Base-by-base conservation (phyloP, 2,329 filamentous ascomycete species). In the Cordyceps cicadae region DNA sequence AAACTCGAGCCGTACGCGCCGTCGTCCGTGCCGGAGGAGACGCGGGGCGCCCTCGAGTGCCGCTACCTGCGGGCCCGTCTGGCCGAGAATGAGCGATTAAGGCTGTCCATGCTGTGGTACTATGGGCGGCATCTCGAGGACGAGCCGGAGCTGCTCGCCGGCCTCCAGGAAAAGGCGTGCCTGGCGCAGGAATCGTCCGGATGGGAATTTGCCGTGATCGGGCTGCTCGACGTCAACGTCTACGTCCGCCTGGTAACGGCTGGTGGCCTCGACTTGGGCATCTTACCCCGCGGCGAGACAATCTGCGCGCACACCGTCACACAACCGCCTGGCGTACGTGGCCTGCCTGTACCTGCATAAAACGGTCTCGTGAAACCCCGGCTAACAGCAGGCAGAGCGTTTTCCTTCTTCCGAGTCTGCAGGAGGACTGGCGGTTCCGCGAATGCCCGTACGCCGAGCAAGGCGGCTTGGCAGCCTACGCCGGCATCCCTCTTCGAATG, bases 201-300 rank as follows among this genome's bases (percentile, higher is more conserved):
- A 8, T 79, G 77, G 77, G 77, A 79, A 9, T 76, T 72, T 59
- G 76, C 71, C n/a, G 74, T 78, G 19, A 69, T 77, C 6, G 77
- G 77, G 2, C 65, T 79, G 3, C 67, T 79, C 5, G 74, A 76
- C 29, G 69, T 76, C 62, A 72, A 77, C 51, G 70, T 73, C 37
- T 79, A 75, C 63, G 75, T 72, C 4, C 73, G 77, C 15, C 62
- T 79, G 26, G 76, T 72, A 3, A 74, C 77, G 0, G 70, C 74
- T 1, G 76, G 76, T 2, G 76, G 76, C 2, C 66, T 79, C 4
- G 70, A 74, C 0, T 64, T 79, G 0, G 74, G 71, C 17, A 69
- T 76, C 9, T 63, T 80, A 3, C 77, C 77, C 0, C 74, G 77
- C 5, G 72, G 76, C 8, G 77, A 80, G 63, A 76, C 72, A 12